Conservation (phyloP, 768 basidiomycete species). For the Agrocybe praecox region DNA sequence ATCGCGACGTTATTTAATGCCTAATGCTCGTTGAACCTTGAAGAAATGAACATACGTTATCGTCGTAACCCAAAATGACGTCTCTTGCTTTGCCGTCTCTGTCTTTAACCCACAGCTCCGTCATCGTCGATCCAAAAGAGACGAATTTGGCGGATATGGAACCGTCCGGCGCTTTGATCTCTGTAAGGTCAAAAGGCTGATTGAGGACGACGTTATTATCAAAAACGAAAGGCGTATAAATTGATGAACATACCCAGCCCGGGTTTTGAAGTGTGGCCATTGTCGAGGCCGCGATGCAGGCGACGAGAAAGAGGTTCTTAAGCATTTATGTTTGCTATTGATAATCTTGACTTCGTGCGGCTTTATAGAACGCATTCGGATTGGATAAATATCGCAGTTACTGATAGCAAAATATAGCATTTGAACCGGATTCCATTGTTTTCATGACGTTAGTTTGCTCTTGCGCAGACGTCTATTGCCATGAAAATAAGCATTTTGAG, state of each 20-base stretch:
- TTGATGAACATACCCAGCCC: background rate
- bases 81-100: slow-evolving; percentile 48
- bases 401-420: background rate
- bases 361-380: background rate
- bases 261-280: background rate
- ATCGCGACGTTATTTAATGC: background rate
- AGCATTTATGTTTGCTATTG: background rate
- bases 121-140: slow-evolving; percentile 56
- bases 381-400: background rate
- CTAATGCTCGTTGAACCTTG: background rate
- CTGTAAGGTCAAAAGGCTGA: slow-evolving; percentile 51
- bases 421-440: background rate
- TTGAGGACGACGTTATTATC: background rate
- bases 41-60: slow-evolving; percentile 38
- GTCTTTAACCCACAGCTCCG: slow-evolving; percentile 58
- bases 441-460: background rate
- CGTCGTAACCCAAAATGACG: slow-evolving; percentile 61
- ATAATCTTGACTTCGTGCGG: background rate
- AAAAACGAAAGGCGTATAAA: background rate
- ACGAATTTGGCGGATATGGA: slow-evolving; percentile 63
- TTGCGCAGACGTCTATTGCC: background rate
- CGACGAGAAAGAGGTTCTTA: background rate
- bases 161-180: slow-evolving; percentile 51
- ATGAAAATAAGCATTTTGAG: background rate
- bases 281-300: background rate